Conservation (phyloP, 2,329 filamentous ascomycete genomes). For the Fusarium decemcellulare region DNA sequence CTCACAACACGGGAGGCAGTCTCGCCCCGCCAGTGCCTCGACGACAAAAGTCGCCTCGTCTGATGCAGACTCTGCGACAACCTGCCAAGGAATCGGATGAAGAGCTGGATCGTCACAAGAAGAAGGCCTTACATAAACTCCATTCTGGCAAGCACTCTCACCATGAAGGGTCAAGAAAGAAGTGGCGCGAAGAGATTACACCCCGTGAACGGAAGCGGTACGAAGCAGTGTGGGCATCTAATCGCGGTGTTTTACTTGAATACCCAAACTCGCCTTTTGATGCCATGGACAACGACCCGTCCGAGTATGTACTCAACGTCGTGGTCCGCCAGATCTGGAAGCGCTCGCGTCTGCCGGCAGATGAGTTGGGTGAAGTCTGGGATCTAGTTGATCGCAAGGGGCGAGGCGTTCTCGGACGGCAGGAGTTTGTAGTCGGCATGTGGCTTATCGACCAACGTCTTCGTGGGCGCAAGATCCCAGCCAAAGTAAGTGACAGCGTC, state of each 20-base stretch:
- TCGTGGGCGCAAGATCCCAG: slow-evolving; percentile 83
- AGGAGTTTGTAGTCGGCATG: slow-evolving; percentile 86
- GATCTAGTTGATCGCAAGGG: slow-evolving; percentile 75
- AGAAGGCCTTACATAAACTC: slow-evolving; percentile 64
- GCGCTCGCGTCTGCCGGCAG: slow-evolving; percentile 75
- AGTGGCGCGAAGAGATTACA: slow-evolving; percentile 84
- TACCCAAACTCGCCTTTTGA: slow-evolving; percentile 33
- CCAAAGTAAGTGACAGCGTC: slow-evolving; percentile 79
- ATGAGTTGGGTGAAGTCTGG: slow-evolving; percentile 83
- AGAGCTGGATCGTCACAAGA: slow-evolving; percentile 66
- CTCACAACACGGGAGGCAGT: slow-evolving; percentile 56
- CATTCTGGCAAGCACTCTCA: slow-evolving; percentile 76
- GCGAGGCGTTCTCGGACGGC: slow-evolving; percentile 70
- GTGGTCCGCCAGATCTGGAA: slow-evolving; percentile 83
- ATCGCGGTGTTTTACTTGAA: slow-evolving; percentile 72
- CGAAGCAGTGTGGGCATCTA: slow-evolving; percentile 88
- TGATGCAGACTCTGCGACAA: slow-evolving; percentile 78
- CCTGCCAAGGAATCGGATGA: slow-evolving; percentile 65
- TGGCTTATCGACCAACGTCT: slow-evolving; percentile 87
- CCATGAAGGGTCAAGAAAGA: slow-evolving; percentile 80
- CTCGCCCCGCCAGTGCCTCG: slow-evolving; percentile 56
- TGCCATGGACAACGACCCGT: slow-evolving; percentile 45
- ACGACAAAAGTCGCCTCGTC: slow-evolving; percentile 64
- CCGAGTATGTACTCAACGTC: slow-evolving; percentile 74
- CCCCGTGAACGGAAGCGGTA: slow-evolving; percentile 83